Evolutionary conservation across 1,284 basidiomycete genomes (phyloP), one percentile per base, ranked within the genome.

Genomic region (Coniferiporia sulphurascens): DNA sequence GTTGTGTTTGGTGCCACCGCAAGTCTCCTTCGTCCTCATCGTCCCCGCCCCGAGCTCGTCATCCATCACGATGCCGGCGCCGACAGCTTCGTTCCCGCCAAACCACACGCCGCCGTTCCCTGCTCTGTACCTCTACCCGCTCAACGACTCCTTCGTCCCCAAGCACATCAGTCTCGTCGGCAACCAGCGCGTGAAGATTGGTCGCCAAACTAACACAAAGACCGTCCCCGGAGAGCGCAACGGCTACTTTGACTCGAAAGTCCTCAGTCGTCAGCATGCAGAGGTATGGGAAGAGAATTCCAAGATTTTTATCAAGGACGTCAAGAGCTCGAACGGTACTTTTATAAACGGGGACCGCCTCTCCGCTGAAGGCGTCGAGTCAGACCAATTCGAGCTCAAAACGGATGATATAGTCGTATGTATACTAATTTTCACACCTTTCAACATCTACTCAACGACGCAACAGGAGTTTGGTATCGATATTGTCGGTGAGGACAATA

Each of bases 251-350:
- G 96, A 99, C 77, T 92, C 89, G 55, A 98, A 99, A 73, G 96
- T 98, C 1, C 82, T 99, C 63, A 94, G 91, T 67, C 79, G 96
- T 63, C 92, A 93, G 76, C 97, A 99, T 72, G 97, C 96, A 21
- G 95, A 99, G 76, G 92, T 99, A 9, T 99, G 96, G 96, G 91
- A 93, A 74, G 93, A 97, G 64, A 81, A 76, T 57, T 84, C 85
- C 58, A 95, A 95, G 92, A 95, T 98, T 72, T 97, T 79, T 78
- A 98, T 99, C 81, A 97, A 94, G 74, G 97, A 99, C 72, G 93
- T 98, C 70, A 97, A 97, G 78, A 95, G 93, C 62, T 96, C 93
- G 1, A 99, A 99, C 67, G 96, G 96, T 4, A 99, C 97, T 6
- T 99, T 99, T 71, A 96, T 99, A 74, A 98, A 99, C 66, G 88